Conservation (phyloP, 148 eudicot genomes). For the Cornus controversa region DNA sequence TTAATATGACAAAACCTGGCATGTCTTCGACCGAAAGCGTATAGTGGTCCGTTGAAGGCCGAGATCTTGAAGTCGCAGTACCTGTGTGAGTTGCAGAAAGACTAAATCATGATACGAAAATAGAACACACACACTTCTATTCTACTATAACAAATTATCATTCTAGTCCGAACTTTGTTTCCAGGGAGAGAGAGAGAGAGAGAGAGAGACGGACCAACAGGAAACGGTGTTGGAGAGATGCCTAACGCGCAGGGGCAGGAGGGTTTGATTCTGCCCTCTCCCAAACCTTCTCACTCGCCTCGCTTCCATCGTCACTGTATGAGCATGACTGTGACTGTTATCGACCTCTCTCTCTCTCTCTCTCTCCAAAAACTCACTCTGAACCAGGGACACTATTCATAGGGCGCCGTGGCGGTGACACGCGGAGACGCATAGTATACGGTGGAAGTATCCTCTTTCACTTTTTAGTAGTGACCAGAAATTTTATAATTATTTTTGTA, state of each 20-base stretch:
- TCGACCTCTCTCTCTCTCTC: too few species aligned
- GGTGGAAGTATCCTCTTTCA: too few species aligned
- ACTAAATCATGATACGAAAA: not conserved
- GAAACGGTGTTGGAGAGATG: conserved; percentile 55
- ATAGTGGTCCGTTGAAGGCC: conserved; percentile 55
- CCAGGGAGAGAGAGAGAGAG: not conserved
- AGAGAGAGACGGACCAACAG: conserved; percentile 44
- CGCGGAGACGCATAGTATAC: too few species aligned
- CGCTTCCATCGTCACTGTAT: conserved; percentile 19
- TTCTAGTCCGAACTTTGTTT: too few species aligned
- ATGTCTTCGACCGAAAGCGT: conserved; percentile 57
- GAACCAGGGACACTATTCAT: too few species aligned
- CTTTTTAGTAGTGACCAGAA: too few species aligned
- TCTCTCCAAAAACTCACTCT: too few species aligned
- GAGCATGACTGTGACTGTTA: too few species aligned
- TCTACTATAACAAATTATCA: too few species aligned
- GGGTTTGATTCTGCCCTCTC: conserved; percentile 31
- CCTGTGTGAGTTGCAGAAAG: conserved; percentile 29
- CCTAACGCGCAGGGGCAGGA: conserved; percentile 47
- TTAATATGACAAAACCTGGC: conserved; percentile 39
- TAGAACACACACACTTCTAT: too few species aligned
- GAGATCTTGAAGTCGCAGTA: conserved; percentile 71
- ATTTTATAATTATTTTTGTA: too few species aligned
- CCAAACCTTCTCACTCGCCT: conserved; percentile 41
- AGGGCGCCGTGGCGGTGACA: too few species aligned